Conservation (phyloP, 176 grass and related monocot genomes). For the Phoenix dactylifera region DNA sequence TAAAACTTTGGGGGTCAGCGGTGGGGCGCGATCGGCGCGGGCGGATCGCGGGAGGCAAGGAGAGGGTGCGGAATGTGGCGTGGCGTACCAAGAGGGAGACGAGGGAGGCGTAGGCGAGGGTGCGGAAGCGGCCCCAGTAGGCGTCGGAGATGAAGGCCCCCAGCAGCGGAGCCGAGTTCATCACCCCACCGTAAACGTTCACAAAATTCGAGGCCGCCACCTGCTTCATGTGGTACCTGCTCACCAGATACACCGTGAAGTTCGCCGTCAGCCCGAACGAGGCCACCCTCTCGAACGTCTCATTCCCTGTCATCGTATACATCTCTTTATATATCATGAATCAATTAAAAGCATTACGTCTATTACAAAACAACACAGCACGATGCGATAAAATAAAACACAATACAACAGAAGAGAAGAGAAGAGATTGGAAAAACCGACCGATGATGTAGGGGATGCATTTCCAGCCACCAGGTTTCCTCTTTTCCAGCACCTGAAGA, state of each 20-base stretch:
- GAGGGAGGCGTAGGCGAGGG: constrained; percentile 14
- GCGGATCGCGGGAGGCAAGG: no score
- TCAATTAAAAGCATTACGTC: no score
- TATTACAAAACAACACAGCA: neutral
- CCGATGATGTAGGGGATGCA: constrained; percentile 48
- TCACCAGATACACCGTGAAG: constrained; percentile 35
- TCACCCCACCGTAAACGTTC: constrained; percentile 33
- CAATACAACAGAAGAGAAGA: neutral
- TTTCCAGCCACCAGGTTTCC: constrained; percentile 31
- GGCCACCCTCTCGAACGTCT: constrained; percentile 35
- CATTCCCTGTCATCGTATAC: constrained; percentile 7
- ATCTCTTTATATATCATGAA: no score
- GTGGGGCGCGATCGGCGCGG: no score
- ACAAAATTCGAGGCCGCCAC: constrained; percentile 26
- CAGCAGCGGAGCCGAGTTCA: constrained; percentile 32
- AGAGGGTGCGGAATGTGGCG: no score
- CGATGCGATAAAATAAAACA: no score
- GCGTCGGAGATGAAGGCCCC: constrained; percentile 38
- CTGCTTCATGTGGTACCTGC: constrained; percentile 23
- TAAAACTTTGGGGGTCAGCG: no score
- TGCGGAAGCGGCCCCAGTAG: constrained; percentile 43
- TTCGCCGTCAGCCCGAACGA: constrained; percentile 34
- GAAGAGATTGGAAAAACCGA: neutral
- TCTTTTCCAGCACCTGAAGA: neutral
- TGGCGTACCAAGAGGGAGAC: constrained; percentile 3